These are phyloP conservation scores for Trichoderma orchidacearum DNA, from an alignment of 495 filamentous ascomycete species.

Conservation along the genomic window DNA sequence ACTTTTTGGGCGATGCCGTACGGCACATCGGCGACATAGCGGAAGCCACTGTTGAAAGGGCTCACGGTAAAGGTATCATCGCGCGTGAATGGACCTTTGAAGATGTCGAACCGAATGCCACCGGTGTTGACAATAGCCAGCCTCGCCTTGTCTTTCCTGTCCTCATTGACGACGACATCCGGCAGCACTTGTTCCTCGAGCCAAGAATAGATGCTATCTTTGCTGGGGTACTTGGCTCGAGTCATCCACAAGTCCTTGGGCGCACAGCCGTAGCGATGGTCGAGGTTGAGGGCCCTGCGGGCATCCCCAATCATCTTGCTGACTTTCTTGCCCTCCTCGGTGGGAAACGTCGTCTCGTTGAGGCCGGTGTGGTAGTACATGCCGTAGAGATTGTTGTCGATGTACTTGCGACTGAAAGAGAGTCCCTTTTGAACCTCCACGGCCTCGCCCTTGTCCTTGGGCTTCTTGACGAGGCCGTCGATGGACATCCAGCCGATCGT, in stretches of 20 bases:
- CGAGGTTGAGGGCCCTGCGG: conserved; percentile 57
- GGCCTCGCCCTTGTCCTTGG: conserved; percentile 6
- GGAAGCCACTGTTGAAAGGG: conserved; percentile 72
- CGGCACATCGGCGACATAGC: conserved; percentile 68
- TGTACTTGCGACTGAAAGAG: conserved; percentile 64
- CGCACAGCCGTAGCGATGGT: conserved; percentile 66
- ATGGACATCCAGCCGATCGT: conserved; percentile 95
- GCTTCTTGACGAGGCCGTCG: conserved; percentile 42
- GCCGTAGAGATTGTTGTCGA: conserved; percentile 88
- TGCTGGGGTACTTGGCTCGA: conserved; percentile 52
- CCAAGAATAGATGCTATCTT: conserved; percentile 67
- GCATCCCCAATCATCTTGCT: conserved; percentile 55
- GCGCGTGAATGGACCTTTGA: conserved; percentile 75
- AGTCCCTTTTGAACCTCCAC: conserved; percentile 20
- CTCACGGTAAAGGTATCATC: conserved; percentile 78
- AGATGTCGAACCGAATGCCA: conserved; percentile 86
- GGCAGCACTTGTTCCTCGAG: conserved; percentile 64
- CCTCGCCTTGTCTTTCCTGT: conserved; percentile 30
- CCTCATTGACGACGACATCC: conserved; percentile 31
- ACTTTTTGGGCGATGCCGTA: conserved; percentile 58
- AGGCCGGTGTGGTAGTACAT: conserved; percentile 70
- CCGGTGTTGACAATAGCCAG: conserved; percentile 79
- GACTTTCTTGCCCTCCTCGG: conserved; percentile 60
- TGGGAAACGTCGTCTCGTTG: conserved; percentile 58
- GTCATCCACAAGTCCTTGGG: conserved; percentile 72